Conservation (phyloP, 441 rosid species). For the Populus hybrid region DNA sequence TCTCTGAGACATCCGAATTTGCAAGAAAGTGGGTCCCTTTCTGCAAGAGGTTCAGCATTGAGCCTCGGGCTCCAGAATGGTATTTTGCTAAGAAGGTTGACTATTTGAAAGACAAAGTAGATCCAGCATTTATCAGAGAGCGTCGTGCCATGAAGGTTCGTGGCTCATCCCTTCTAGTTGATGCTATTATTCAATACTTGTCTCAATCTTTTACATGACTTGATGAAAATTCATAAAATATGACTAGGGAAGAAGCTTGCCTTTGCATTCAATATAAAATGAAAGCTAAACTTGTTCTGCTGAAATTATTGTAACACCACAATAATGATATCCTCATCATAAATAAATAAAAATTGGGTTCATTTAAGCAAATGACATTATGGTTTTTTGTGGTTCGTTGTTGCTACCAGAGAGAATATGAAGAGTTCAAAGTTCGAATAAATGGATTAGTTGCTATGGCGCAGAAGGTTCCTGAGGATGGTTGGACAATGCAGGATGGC, state of each 20-base stretch:
- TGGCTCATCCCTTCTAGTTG: conserved; percentile 5
- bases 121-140: conserved; percentile 76
- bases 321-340: neutral
- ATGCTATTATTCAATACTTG: neutral
- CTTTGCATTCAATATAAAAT: neutral
- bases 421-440: conserved; percentile 82
- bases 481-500: conserved; percentile 99
- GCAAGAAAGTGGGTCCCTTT: conserved; percentile 98
- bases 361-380: conserved; percentile 9
- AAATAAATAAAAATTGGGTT: neutral
- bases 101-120: conserved; percentile 76
- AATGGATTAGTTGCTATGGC: conserved; percentile 87
- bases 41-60: conserved; percentile 76
- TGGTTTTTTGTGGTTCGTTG: neutral
- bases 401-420: conserved; percentile 80
- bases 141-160: conserved; percentile 91
- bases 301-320: neutral
- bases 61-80: conserved; percentile 98
- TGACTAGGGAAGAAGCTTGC: neutral
- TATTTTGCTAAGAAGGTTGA: conserved; percentile 85
- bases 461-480: conserved; percentile 95
- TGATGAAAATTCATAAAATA: neutral
- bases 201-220: neutral
- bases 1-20: conserved; percentile 93
- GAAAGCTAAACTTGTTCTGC: neutral